Conservation (phyloP, 192 early-diverging fungal genomes). For the Rhizophagus clarus region DNA sequence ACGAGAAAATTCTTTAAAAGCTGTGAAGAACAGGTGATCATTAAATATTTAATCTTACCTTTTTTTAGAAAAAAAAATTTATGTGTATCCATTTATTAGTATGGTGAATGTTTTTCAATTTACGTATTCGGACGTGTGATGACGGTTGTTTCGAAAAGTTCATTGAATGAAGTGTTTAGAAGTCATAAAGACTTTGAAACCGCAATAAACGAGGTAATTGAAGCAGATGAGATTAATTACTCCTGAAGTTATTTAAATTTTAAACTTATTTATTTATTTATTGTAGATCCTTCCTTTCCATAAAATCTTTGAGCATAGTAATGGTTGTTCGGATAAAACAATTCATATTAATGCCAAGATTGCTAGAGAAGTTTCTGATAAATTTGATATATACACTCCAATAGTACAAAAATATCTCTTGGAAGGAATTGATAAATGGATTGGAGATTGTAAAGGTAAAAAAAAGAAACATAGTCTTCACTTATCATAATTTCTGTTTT, state of each 20-base stretch:
- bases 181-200: neutral
- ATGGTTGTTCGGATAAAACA: neutral
- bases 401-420: neutral
- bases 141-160: neutral
- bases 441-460: constrained; percentile 9
- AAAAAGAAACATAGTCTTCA: neutral
- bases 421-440: neutral
- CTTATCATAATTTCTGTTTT: neutral
- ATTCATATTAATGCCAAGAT: neutral
- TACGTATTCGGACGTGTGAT: constrained; percentile 7
- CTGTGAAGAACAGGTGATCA: constrained; percentile 6
- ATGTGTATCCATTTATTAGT: neutral
- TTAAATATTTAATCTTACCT: neutral
- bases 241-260: no score
- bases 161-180: neutral
- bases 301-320: neutral
- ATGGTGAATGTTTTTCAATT: constrained; percentile 12
- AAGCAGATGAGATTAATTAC: neutral
- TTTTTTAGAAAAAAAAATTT: neutral
- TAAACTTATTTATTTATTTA: no score
- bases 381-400: neutral
- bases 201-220: no score
- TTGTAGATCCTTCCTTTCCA: neutral
- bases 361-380: neutral
- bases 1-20: neutral